phyloP scores from a whole-genome alignment of 306 rosid species.

The Luffa aegyptiaca region DNA sequence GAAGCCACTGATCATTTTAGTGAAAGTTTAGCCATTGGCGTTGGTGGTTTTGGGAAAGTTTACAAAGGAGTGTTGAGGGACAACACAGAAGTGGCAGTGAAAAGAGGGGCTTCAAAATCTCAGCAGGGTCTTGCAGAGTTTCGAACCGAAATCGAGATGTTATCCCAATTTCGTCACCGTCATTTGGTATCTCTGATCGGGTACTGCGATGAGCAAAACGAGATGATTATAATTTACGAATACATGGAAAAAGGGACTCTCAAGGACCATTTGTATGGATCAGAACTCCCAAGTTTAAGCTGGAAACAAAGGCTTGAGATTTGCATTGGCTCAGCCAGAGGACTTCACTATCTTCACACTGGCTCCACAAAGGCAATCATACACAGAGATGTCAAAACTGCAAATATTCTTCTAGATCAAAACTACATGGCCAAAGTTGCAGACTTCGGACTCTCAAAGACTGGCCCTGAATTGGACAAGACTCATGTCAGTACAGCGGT shows the following conservation, averaged over 20 bases:
- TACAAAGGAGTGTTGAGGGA: slow-evolving; percentile 51
- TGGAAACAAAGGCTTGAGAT: slow-evolving; percentile 61
- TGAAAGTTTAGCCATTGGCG: slow-evolving; percentile 44
- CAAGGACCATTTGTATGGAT: slow-evolving; percentile 43
- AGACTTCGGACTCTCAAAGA: slow-evolving; percentile 62
- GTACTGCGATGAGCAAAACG: slow-evolving; percentile 47
- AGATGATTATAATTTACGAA: slow-evolving; percentile 57
- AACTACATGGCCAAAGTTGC: slow-evolving; percentile 59
- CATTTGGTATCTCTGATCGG: slow-evolving; percentile 67
- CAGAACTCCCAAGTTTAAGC: slow-evolving; percentile 32
- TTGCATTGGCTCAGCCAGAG: slow-evolving; percentile 73
- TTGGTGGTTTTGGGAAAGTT: slow-evolving; percentile 69
- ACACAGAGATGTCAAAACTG: slow-evolving; percentile 64
- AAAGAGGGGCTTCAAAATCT: slow-evolving; percentile 41
- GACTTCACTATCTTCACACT: slow-evolving; percentile 71
- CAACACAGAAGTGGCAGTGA: slow-evolving; percentile 54
- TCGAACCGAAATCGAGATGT: slow-evolving; percentile 58
- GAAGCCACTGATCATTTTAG: slow-evolving; percentile 61
- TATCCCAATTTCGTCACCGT: slow-evolving; percentile 60
- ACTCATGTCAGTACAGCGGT: slow-evolving; percentile 67
- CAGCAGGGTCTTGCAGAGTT: slow-evolving; percentile 55
- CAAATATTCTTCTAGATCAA: slow-evolving; percentile 61
- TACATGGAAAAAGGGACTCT: slow-evolving; percentile 57
- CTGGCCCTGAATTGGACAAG: slow-evolving; percentile 47
- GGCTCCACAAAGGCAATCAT: slow-evolving; percentile 54